Percentiles rank a stretch among this genome's conserved stretches.
These are phyloP conservation scores for Penicillium soppii DNA, from an alignment of 495 filamentous ascomycete species.

Conservation along the genomic window DNA sequence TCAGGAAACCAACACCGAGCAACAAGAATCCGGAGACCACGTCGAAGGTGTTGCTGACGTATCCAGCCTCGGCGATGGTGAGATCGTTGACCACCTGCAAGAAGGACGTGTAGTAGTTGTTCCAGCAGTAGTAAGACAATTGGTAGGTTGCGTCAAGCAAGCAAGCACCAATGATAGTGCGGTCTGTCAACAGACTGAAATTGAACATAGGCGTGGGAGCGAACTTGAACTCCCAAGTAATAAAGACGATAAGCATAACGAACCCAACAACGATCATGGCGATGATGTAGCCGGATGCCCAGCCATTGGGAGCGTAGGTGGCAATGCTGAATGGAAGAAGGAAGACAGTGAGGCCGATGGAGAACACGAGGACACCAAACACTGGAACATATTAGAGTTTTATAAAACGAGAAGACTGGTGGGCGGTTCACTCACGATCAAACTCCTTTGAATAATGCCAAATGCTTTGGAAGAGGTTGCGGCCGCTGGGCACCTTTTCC, in stretches of 20 bases:
- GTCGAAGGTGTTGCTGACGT: slow-evolving; percentile 49
- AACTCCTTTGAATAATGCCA: slow-evolving; percentile 55
- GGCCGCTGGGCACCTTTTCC: slow-evolving; percentile 35
- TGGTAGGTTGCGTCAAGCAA: slow-evolving; percentile 56
- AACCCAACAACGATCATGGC: slow-evolving; percentile 56
- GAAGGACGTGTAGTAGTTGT: slow-evolving; percentile 65
- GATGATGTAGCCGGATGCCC: slow-evolving; percentile 51
- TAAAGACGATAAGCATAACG: slow-evolving; percentile 51
- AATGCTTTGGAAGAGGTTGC: slow-evolving; percentile 36
- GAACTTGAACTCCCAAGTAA: slow-evolving; percentile 51
- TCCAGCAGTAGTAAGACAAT: slow-evolving; percentile 50
- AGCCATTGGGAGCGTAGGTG: slow-evolving; percentile 37
- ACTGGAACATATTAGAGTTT: slow-evolving; percentile 21
- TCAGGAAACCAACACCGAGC: slow-evolving; percentile 48
- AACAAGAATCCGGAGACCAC: slow-evolving; percentile 45
- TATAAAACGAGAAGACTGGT: too few relatives aligned
- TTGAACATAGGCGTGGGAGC: slow-evolving; percentile 55
- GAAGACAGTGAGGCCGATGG: slow-evolving; percentile 55
- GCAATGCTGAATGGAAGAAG: slow-evolving; percentile 58
- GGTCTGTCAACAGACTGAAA: slow-evolving; percentile 53
- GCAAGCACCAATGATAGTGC: slow-evolving; percentile 61
- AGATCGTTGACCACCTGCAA: slow-evolving; percentile 70
- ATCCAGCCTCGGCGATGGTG: slow-evolving; percentile 52
- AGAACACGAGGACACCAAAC: slow-evolving; percentile 56
- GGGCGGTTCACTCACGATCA: slow-evolving; percentile 44